These are phyloP conservation scores for Mortierella sp. DNA, from an alignment of 371 early-diverging fungal species.

Conservation along the genomic window DNA sequence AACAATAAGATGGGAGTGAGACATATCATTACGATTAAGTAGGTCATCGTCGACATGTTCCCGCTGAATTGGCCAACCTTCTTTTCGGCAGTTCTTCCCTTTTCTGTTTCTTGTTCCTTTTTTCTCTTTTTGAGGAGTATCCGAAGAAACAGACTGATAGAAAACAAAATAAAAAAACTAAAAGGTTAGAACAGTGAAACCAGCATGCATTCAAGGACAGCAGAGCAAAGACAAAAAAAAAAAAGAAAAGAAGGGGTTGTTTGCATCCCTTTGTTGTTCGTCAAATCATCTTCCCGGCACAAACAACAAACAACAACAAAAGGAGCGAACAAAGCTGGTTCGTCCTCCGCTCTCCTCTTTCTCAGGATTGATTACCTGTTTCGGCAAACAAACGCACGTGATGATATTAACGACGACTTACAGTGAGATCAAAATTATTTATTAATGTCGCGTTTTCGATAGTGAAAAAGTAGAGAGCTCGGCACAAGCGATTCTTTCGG, in stretches of 20 bases:
- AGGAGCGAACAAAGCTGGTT: neutral
- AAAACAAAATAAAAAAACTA: neutral
- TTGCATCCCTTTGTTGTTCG: too few species aligned
- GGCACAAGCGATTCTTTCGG: too few species aligned
- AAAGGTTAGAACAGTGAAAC: neutral
- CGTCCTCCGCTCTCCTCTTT: too few species aligned
- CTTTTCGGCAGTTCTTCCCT: neutral
- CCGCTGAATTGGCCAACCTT: neutral
- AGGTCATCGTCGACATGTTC: neutral
- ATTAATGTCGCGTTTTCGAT: too few species aligned
- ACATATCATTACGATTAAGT: neutral
- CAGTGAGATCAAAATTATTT: too few species aligned
- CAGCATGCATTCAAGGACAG: neutral
- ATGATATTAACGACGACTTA: neutral
- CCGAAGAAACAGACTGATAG: neutral
- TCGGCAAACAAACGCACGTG: constrained; percentile 21
- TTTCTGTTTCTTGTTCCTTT: too few species aligned
- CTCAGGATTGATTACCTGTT: constrained; percentile 14
- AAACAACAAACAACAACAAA: too few species aligned
- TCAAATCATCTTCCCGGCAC: too few species aligned
- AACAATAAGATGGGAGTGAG: neutral
- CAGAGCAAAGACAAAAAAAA: neutral
- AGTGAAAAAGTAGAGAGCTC: too few species aligned
- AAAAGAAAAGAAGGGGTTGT: neutral
- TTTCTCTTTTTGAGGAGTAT: neutral